phyloP scores from a whole-genome alignment of 805 yeast genomes.

The Yamadazyma ubonensis region DNA sequence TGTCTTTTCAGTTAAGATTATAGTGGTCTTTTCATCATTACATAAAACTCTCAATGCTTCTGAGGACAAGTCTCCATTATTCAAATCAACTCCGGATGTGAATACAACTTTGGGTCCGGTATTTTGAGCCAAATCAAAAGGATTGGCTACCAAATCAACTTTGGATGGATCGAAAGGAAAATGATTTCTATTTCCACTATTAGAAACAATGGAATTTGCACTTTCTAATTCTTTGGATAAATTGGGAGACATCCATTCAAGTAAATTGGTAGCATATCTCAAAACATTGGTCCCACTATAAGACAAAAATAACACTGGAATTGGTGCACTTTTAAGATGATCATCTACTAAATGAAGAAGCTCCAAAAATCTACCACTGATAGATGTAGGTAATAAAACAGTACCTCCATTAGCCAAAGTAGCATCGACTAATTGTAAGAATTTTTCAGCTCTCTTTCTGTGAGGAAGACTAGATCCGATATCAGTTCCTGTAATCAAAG shows the following conservation, averaged over 20 bases:
- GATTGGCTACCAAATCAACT: slow-evolving; percentile 52
- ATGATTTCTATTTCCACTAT: slow-evolving; percentile 45
- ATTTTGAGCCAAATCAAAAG: slow-evolving; percentile 53
- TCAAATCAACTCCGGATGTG: slow-evolving; percentile 66
- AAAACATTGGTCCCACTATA: slow-evolving; percentile 76
- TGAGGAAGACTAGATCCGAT: slow-evolving; percentile 65
- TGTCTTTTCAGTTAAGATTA: slow-evolving; percentile 71
- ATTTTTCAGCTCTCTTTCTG: slow-evolving; percentile 60
- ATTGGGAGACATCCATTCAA: slow-evolving; percentile 95
- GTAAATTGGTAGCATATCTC: slow-evolving; percentile 80
- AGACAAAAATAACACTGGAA: slow-evolving; percentile 76
- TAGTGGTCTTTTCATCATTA: slow-evolving; percentile 61
- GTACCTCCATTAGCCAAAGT: slow-evolving; percentile 76
- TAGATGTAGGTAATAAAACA: slow-evolving; percentile 76
- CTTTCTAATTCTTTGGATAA: slow-evolving; percentile 82
- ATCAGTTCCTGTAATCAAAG: slow-evolving; percentile 71
- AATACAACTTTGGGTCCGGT: slow-evolving; percentile 79
- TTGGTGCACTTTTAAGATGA: slow-evolving; percentile 53
- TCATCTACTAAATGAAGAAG: slow-evolving; percentile 71
- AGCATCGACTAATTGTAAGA: slow-evolving; percentile 60
- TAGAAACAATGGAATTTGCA: slow-evolving; percentile 20
- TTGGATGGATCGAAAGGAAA: slow-evolving; percentile 77
- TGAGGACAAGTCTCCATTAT: slow-evolving; percentile 60
- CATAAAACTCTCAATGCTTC: slow-evolving; percentile 56
- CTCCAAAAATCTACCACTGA: slow-evolving; percentile 81